Base-by-base conservation (phyloP, 2,329 filamentous ascomycete genomes). In the Blumeriella jaapii region DNA sequence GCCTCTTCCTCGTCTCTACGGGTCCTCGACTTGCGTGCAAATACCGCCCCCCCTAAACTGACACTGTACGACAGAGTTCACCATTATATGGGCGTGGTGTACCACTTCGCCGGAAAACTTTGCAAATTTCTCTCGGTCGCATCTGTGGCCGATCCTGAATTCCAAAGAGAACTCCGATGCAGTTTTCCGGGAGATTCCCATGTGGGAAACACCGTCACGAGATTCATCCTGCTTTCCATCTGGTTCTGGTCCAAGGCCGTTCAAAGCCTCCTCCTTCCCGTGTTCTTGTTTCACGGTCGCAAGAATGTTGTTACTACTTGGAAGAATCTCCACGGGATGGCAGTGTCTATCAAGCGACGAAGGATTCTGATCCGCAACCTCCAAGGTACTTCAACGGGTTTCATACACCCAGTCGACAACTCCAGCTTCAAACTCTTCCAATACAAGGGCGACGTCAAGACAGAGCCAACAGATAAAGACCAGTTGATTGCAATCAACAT, bases 301-400 rank as follows among this genome's bases (percentile, higher is more conserved):
- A 29, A 36, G 15, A 62, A 67, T 33, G 59, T 69, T 14, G 58
- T 61, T 32, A 57, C 50, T 10, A 56, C 68, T 5, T 65, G 61
- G 51, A 56, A 64, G 15, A 65, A 65, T 27, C 63, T 67, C 1
- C 65, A 67, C 45, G 65, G 65, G 4, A 64, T 64, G 45, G 56
- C 61, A 3, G 61, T 68, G 29, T 57, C 58, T 13, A 59, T 68
- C 36, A 63, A 65, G 44, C 62, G 62, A 39, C 59, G 60, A 39
- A 51, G 64, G 25, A 52, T 65, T 29, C 44, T 65, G 14, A 61
- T 70, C 13, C 59, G 62, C 35, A 60, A 58, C 38, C 54, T 63
- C 9, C 61, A 65, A 8, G 64, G 65, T 0, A 61, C 59, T 0
- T 64, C 62, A 28, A 69, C 67, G 9, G 64, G 62, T 5, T 70